A percentile compares a stretch with the other conserved stretches of the same genome.
These are phyloP conservation scores for Metschnikowia drakensbergensis DNA, from an alignment of 805 yeast genomes.

Conservation along the genomic window DNA sequence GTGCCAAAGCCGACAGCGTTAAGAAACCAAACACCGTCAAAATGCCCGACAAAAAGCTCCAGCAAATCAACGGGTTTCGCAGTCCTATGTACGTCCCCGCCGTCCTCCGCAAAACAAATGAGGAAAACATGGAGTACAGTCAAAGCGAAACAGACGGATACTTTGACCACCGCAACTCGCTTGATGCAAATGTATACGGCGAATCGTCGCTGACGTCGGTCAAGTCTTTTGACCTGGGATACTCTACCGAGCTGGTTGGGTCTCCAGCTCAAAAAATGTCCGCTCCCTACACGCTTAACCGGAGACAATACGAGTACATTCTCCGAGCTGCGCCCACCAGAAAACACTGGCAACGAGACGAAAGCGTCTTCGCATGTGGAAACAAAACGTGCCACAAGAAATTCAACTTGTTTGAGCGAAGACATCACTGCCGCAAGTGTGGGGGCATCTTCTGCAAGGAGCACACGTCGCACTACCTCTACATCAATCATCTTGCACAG, in stretches of 20 bases:
- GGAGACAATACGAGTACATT: conserved; percentile 25
- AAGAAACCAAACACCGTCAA: background rate
- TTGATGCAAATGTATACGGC: background rate
- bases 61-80: conserved; percentile 75
- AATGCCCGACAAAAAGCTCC: conserved; percentile 34
- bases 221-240: conserved; percentile 30
- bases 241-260: conserved; percentile 26
- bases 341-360: conserved; percentile 74
- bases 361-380: conserved; percentile 57
- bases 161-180: background rate
- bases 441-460: conserved; percentile 76
- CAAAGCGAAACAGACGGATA: conserved; percentile 3
- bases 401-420: conserved; percentile 75
- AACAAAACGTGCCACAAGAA: conserved; percentile 51
- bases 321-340: conserved; percentile 47
- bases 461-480: conserved; percentile 56
- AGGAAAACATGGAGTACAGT: conserved; percentile 11
- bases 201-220: conserved; percentile 23
- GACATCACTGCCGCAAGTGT: conserved; percentile 83
- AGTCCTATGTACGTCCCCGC: conserved; percentile 91
- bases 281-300: conserved; percentile 14
- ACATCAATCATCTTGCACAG: conserved; percentile 56
- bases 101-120: conserved; percentile 53
- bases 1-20: background rate
- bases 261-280: conserved; percentile 11